Evolutionary conservation across 208 protist genomes (phyloP).

Genomic region (Acanthamoeba triangularis): DNA sequence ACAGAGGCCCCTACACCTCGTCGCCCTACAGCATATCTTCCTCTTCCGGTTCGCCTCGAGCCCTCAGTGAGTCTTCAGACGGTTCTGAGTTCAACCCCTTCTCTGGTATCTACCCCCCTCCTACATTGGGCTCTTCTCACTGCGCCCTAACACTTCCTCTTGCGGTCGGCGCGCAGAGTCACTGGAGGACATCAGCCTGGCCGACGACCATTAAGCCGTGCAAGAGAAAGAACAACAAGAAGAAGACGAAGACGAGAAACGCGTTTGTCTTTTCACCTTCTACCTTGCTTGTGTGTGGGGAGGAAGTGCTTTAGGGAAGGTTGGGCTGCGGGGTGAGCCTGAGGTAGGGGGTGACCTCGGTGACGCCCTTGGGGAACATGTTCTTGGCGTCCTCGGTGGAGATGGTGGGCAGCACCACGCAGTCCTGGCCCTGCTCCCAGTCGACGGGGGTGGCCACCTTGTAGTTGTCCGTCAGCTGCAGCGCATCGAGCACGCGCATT

Average conservation of each 20-base stretch:
- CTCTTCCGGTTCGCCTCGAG: neutral
- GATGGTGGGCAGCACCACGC: slow-evolving; percentile 82
- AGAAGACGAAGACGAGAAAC: no score
- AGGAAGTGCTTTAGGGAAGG: neutral
- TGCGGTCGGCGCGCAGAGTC: neutral
- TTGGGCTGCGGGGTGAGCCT: slow-evolving; percentile 78
- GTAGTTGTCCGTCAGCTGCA: slow-evolving; percentile 89
- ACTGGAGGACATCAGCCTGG: slow-evolving; percentile 6
- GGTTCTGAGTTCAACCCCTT: neutral
- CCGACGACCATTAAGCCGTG: neutral
- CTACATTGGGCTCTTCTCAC: neutral
- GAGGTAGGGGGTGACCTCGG: slow-evolving; percentile 75
- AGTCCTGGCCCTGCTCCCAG: slow-evolving; percentile 87
- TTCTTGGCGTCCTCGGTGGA: slow-evolving; percentile 81
- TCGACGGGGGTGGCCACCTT: slow-evolving; percentile 88
- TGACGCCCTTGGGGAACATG: slow-evolving; percentile 80
- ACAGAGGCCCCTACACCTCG: neutral
- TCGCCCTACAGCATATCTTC: neutral
- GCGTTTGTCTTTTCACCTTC: neutral
- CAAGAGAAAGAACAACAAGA: neutral
- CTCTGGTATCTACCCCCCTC: neutral
- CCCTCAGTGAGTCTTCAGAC: neutral
- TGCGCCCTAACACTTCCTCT: neutral
- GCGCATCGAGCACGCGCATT: slow-evolving; percentile 87
- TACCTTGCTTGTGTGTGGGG: neutral